Base-by-base conservation (phyloP, 2,329 filamentous ascomycete species). In the Lasiodiplodia citricola region DNA sequence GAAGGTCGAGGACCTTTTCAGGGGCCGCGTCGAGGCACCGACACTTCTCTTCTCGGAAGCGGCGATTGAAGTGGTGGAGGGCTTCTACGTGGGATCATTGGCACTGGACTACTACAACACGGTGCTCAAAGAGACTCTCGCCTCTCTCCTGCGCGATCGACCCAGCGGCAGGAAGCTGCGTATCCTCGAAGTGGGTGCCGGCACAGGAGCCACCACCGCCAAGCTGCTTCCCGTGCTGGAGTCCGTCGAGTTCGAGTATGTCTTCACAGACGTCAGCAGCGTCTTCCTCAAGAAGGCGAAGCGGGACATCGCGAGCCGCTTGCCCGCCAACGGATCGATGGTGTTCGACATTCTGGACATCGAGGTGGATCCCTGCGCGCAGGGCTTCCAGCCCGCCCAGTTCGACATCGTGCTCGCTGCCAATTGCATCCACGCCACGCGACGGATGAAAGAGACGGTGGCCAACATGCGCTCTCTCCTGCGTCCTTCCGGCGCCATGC, bases 361-460 rank as follows among this genome's bases (percentile, higher is more conserved):
- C 31, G 54, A 71, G 25, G 21, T 56, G 18, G 64, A 71, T 38
- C 72, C 71, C 1, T 6, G 57, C 4, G 60, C 38, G 1, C 71
- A 73, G 58, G 70, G 70, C 14, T 72, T 66, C 37, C 28, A 70
- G 18, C 14, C 65, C 1, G 58, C 35, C 1, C 47, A 51, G 47
- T 75, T 73, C 63, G 75, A 76, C 51, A 1, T 76, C 13, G 66
- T 75, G 21, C 41, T 51, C 47, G 47, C 47, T 18, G 47, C 47
- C 47, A 51, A 51, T 18, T 51, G 47, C n/a, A n/a, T 51, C 21
- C 47, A 51, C 11, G 47, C 47, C n/a, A 51, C 47, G 18, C 18
- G n/a, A 23, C 18, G 47, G 47, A 51, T 51, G 47, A 18, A 51
- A 21, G 47, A 51, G 4, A 51, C 47, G 7, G 47, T 51, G 18